Conservation (phyloP, 371 early-diverging fungal genomes). For the Mucor piriformis region DNA sequence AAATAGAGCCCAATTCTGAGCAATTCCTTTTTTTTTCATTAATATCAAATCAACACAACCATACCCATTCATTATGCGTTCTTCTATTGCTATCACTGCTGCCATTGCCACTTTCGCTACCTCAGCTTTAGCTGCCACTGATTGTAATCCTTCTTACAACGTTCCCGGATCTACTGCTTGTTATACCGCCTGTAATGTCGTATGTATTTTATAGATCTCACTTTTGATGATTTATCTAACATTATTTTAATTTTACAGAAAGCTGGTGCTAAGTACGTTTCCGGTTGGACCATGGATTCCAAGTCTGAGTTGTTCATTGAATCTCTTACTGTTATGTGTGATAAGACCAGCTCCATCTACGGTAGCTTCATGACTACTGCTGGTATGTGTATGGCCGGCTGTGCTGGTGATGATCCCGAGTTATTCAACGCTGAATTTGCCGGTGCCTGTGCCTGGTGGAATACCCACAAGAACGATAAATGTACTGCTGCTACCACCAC, state of each 20-base stretch:
- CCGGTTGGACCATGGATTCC: slow-evolving; percentile 35
- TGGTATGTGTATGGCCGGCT: slow-evolving; percentile 42
- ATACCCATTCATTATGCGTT: slow-evolving; percentile 15
- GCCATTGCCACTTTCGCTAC: slow-evolving; percentile 17
- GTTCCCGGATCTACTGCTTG: slow-evolving; percentile 21
- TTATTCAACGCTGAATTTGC: slow-evolving; percentile 26
- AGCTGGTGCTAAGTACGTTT: slow-evolving; percentile 21
- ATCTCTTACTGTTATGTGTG: slow-evolving; percentile 35
- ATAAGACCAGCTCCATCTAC: slow-evolving; percentile 31
- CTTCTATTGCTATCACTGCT: slow-evolving; percentile 16
- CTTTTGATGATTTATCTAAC: background rate
- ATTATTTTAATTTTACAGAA: slow-evolving; percentile 9
- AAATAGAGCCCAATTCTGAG: background rate
- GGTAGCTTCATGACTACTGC: slow-evolving; percentile 39
- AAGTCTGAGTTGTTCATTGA: slow-evolving; percentile 33
- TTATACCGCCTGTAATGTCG: slow-evolving; percentile 27
- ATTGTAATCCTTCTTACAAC: slow-evolving; percentile 34
- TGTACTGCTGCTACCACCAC: slow-evolving; percentile 15
- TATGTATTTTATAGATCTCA: slow-evolving; percentile 7
- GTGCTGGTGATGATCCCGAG: slow-evolving; percentile 25
- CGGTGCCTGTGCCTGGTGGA: slow-evolving; percentile 32
- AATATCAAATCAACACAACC: background rate
- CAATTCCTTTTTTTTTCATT: background rate
- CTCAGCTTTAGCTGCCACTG: slow-evolving; percentile 18
- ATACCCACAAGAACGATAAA: slow-evolving; percentile 18